Percentiles rank a stretch among this genome's conserved stretches.
Evolutionary conservation across 805 yeast genomes (phyloP).

Genomic region (Saturnispora sanitii): DNA sequence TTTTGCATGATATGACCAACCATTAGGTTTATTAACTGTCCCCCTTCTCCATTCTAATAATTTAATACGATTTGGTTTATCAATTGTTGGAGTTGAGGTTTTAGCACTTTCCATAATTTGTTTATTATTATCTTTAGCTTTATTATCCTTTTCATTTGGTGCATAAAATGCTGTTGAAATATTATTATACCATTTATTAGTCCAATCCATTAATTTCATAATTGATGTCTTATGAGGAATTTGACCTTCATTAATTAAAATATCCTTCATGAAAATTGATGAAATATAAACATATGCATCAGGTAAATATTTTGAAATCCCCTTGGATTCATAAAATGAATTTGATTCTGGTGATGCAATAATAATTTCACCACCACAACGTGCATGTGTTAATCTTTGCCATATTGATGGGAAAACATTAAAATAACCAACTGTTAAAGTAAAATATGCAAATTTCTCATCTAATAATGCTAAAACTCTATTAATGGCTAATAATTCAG

Average conservation of each 20-base stretch:
- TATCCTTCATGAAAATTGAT: conserved; percentile 49
- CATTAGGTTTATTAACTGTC: conserved; percentile 63
- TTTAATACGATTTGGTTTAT: conserved; percentile 31
- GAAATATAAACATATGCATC: conserved; percentile 78
- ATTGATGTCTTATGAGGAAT: conserved; percentile 23
- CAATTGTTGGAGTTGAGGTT: neutral
- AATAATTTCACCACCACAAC: conserved; percentile 59
- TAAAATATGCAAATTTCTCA: conserved; percentile 54
- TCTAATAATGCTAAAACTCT: conserved; percentile 49
- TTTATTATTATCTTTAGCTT: neutral
- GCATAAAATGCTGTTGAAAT: conserved; percentile 1
- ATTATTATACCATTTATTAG: conserved; percentile 10
- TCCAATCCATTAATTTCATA: conserved; percentile 9
- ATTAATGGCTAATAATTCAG: conserved; percentile 68
- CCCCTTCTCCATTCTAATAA: conserved; percentile 86
- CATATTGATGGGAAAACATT: conserved; percentile 76
- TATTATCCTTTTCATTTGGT: neutral
- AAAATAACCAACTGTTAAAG: conserved; percentile 94
- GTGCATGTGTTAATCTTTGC: conserved; percentile 43
- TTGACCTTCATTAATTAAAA: conserved; percentile 7
- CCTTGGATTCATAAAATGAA: conserved; percentile 79
- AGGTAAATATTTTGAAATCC: conserved; percentile 74
- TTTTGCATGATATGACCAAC: conserved; percentile 98
- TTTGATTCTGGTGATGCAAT: conserved; percentile 93
- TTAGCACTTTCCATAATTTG: neutral